Evolutionary conservation across 129 eudicot species (phyloP).

Genomic region (Saposhnikovia divaricata): DNA sequence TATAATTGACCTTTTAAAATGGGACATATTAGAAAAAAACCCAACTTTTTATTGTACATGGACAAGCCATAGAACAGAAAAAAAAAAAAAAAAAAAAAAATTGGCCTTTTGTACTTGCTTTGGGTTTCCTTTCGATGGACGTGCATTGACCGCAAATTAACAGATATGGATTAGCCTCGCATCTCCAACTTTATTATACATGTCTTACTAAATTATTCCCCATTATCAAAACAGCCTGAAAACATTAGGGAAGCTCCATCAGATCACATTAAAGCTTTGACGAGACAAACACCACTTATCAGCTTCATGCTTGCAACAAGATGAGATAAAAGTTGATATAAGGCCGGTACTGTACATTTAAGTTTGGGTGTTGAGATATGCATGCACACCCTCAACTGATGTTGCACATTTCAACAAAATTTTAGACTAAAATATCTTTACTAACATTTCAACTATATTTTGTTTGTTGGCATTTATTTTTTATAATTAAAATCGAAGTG

Average conservation of each 20-base stretch:
- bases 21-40: too few species aligned
- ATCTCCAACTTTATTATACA: constrained; percentile 56
- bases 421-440: too few species aligned
- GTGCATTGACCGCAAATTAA: constrained; percentile 33
- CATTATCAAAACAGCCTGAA: neutral
- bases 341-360: neutral
- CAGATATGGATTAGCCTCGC: constrained; percentile 29
- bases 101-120: too few species aligned
- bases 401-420: too few species aligned
- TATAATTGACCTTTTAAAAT: too few species aligned
- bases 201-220: constrained; percentile 14
- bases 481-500: too few species aligned
- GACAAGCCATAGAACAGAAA: neutral
- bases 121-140: constrained; percentile 83
- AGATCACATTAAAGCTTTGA: neutral
- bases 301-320: neutral
- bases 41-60: neutral
- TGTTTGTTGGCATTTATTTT: too few species aligned
- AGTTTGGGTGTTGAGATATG: too few species aligned
- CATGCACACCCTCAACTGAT: too few species aligned
- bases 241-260: neutral
- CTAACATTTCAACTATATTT: too few species aligned
- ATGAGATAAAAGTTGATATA: neutral
- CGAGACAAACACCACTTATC: neutral
- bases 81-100: too few species aligned